phyloP scores from a whole-genome alignment of 1,284 basidiomycete species.

The Chondrostereum purpureum region DNA sequence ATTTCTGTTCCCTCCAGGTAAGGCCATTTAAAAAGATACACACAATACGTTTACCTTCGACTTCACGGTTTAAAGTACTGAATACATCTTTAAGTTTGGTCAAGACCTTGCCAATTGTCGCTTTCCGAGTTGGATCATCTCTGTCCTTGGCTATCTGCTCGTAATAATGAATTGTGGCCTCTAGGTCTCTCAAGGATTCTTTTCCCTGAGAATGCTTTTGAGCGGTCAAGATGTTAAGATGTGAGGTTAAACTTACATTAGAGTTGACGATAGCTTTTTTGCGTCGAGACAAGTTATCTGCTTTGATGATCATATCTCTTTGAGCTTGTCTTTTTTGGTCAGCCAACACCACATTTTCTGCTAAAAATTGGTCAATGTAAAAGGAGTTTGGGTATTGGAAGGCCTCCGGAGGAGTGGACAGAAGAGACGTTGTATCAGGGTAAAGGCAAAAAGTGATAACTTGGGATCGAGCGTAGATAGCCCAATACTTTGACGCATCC shows the following conservation, averaged over 20 bases:
- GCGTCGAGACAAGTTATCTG: slow-evolving; percentile 36
- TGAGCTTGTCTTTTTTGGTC: slow-evolving; percentile 39
- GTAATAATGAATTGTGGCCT: slow-evolving; percentile 59
- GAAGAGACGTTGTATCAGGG: slow-evolving; percentile 9
- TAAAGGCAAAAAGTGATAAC: slow-evolving; percentile 56
- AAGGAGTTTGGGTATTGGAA: slow-evolving; percentile 59
- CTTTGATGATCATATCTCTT: slow-evolving; percentile 39
- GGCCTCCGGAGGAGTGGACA: slow-evolving; percentile 25
- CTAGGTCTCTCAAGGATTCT: slow-evolving; percentile 55
- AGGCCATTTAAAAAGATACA: not conserved
- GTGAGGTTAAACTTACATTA: slow-evolving; percentile 38
- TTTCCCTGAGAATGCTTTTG: slow-evolving; percentile 34
- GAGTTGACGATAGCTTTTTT: slow-evolving; percentile 42
- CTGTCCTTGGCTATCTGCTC: slow-evolving; percentile 52
- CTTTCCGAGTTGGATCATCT: slow-evolving; percentile 40
- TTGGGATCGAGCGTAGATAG: slow-evolving; percentile 31
- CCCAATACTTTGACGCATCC: slow-evolving; percentile 24
- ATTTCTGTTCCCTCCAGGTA: slow-evolving; percentile 48
- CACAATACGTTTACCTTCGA: slow-evolving; percentile 40
- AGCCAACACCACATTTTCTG: slow-evolving; percentile 46
- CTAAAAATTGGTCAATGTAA: slow-evolving; percentile 66
- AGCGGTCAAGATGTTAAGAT: slow-evolving; percentile 2
- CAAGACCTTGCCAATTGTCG: slow-evolving; percentile 34
- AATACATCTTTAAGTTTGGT: slow-evolving; percentile 47
- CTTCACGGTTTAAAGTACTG: slow-evolving; percentile 41